phyloP scores from a whole-genome alignment of 2,329 filamentous ascomycete species.

The Alternaria solani region DNA sequence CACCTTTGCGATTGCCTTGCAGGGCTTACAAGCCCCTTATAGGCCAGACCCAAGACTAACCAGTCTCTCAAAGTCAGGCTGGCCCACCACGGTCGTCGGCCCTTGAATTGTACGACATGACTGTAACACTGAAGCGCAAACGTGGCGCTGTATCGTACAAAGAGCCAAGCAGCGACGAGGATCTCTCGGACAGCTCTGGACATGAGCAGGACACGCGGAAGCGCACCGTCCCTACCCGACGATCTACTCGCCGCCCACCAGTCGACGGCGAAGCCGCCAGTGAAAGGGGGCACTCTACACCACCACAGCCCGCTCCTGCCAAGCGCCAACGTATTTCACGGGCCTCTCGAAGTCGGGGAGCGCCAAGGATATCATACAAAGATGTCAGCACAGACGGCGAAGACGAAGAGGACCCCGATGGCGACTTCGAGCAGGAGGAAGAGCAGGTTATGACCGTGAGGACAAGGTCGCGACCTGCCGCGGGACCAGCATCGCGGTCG shows the following conservation, averaged over 20 bases:
- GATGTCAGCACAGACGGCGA: constrained; percentile 42
- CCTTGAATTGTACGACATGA: constrained; percentile 29
- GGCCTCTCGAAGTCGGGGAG: constrained; percentile 21
- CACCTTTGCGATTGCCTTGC: constrained; percentile 2
- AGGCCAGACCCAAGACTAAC: background rate
- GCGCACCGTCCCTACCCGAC: constrained; percentile 32
- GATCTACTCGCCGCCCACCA: constrained; percentile 35
- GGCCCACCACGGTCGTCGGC: background rate
- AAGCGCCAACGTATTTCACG: constrained; percentile 7
- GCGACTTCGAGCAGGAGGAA: constrained; percentile 34
- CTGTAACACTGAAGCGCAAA: constrained; percentile 46
- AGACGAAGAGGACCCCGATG: constrained; percentile 29
- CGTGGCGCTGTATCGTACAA: constrained; percentile 47
- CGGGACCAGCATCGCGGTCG: constrained; percentile 16
- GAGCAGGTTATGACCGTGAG: constrained; percentile 24
- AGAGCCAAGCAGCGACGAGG: constrained; percentile 48
- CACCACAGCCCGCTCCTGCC: constrained; percentile 9
- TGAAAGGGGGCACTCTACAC: constrained; percentile 15
- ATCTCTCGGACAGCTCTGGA: constrained; percentile 31
- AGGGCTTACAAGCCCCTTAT: constrained; percentile 13
- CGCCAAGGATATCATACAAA: constrained; percentile 40
- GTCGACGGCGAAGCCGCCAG: constrained; percentile 25
- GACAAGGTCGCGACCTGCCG: constrained; percentile 14
- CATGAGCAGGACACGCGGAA: constrained; percentile 19
- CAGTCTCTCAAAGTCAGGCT: background rate